Evolutionary conservation across 2,329 filamentous ascomycete genomes (phyloP).

Genomic region (Magnaporthiopsis poae): DNA sequence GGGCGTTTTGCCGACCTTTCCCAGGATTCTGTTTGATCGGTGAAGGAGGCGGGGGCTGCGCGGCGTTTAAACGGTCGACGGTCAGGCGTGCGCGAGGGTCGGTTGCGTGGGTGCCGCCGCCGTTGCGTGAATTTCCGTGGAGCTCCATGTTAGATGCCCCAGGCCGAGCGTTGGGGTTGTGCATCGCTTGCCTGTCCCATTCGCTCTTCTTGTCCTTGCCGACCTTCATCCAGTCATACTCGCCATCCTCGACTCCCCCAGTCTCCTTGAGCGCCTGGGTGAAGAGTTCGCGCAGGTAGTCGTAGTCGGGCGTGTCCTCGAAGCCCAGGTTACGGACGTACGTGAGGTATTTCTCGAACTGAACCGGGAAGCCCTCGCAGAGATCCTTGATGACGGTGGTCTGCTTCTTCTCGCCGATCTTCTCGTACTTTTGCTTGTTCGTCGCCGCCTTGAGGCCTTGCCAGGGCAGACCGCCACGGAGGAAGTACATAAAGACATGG

Average conservation of each 20-base stretch:
- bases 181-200: conserved; percentile 61
- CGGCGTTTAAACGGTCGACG: conserved; percentile 84
- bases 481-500: conserved; percentile 67
- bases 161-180: conserved; percentile 67
- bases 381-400: conserved; percentile 94
- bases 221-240: conserved; percentile 99
- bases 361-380: conserved; percentile 89
- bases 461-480: conserved; percentile 62
- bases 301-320: conserved; percentile 96
- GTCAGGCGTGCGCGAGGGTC: conserved; percentile 55
- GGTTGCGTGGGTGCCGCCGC: conserved; percentile 50
- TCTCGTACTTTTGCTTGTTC: conserved; percentile 97
- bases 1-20: conserved; percentile 65
- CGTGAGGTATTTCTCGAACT: conserved; percentile 94
- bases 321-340: conserved; percentile 97
- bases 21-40: conserved; percentile 71
- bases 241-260: conserved; percentile 89
- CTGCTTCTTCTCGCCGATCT: conserved; percentile 99
- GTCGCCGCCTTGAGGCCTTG: conserved; percentile 64
- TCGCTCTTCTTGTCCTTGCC: conserved; percentile 71
- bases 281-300: conserved; percentile 92
- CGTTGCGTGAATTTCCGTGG: conserved; percentile 61
- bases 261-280: conserved; percentile 71
- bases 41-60: conserved; percentile 79
- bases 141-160: conserved; percentile 78